phyloP scores from a whole-genome alignment of 345 rosid species.

The Odontarrhena argentea region DNA sequence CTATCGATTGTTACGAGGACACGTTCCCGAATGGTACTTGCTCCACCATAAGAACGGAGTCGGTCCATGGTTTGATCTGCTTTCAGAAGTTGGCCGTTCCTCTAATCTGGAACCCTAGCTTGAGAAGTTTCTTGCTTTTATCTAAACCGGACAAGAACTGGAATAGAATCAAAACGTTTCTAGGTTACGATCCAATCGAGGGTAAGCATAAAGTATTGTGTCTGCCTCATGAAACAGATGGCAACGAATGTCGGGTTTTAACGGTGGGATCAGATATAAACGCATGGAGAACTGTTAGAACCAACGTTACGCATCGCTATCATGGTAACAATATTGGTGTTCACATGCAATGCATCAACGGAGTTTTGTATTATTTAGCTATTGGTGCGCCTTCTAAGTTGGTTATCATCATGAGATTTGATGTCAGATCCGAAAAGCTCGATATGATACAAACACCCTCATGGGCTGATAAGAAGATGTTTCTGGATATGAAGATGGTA shows the following conservation, averaged over 20 bases:
- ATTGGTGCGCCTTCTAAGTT: neutral
- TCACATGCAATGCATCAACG: conserved; percentile 8
- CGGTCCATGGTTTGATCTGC: conserved; percentile 13
- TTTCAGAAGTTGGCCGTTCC: neutral
- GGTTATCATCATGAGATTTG: conserved; percentile 10
- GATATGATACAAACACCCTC: neutral
- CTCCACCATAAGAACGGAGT: neutral
- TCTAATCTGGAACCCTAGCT: conserved; percentile 15
- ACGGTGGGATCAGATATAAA: conserved; percentile 5
- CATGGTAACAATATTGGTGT: too few species aligned
- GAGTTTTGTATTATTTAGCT: conserved; percentile 1
- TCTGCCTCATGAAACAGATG: neutral
- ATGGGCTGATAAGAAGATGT: too few species aligned
- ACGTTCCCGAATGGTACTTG: neutral
- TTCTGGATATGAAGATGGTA: neutral
- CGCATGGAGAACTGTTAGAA: too few species aligned
- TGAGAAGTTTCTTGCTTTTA: neutral
- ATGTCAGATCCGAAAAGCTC: conserved; percentile 11
- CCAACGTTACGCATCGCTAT: too few species aligned
- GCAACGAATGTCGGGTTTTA: conserved; percentile 4
- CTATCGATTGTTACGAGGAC: neutral
- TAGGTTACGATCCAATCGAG: conserved; percentile 13
- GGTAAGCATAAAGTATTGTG: neutral
- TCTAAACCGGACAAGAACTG: neutral
- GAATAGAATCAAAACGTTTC: neutral